Base-by-base conservation (phyloP, 257 asterid genomes). In the Solanum gracilifrons region DNA sequence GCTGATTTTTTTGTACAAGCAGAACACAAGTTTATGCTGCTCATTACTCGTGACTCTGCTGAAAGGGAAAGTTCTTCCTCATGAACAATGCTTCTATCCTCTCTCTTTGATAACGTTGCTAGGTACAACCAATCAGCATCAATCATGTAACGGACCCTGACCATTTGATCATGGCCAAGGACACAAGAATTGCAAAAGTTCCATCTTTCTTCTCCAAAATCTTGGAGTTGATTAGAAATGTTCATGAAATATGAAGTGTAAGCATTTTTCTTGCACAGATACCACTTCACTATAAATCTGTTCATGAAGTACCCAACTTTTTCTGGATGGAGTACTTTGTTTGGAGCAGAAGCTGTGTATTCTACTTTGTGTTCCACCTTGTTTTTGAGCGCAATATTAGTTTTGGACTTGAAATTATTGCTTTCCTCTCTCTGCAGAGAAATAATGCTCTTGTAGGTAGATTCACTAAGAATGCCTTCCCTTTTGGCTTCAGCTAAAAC, bases 41-140 rank as follows among this genome's bases (percentile, higher is more conserved):
- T 84, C 29, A 71, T 51, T 43, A 10, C 39, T 83, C 84, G 88
- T 83, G 85, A 79, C 31, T 32, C 35, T 41, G 9, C 85, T 69
- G 51, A 58, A 74, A 82, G 55, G 36, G 88, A 82, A 66, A 58
- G 76, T 76, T 32, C 33, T 58, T 88, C 87, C 39, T 85, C 84
- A 21, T 69, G 87, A 87, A 86, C 69, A 72, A 71, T 87, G 73
- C 76, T 89, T 79, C 35, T 43, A 74, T 83, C 82, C 41, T 58
- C 88, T 90, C 84, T 85, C 89, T 90, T 92, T 39, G 92, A 88
- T 91, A 94, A 68, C 10, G 91, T 90, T 9, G 93, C 92, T 86
- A 97, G 94, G 83, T 95, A 91, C 77, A 97, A 88, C 98, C 98
- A 95, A 86, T 95, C 99, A 55, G 93, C 87, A 87, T 95, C 97